These are phyloP conservation scores for Closterium sp. DNA, from an alignment of 139 green algal genomes.

Conservation along the genomic window DNA sequence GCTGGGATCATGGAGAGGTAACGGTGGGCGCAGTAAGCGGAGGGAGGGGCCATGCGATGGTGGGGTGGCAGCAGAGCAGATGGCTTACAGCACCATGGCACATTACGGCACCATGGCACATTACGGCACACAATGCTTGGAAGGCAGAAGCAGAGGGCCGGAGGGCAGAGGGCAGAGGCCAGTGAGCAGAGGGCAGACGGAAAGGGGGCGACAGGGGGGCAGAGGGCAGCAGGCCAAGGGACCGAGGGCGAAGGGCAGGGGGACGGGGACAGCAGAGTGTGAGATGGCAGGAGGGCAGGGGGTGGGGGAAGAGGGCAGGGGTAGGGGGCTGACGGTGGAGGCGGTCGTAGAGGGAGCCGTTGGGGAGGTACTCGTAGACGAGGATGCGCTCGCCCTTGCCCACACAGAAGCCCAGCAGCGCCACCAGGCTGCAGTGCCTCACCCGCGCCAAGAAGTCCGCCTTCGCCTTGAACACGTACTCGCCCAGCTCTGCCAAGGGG, in stretches of 20 bases:
- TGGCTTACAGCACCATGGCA: too few species aligned
- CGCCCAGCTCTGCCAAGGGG: background rate
- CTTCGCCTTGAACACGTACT: conserved; percentile 4
- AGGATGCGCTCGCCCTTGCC: conserved; percentile 17
- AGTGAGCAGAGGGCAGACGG: too few species aligned
- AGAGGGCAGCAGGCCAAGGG: too few species aligned
- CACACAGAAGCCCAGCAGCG: conserved; percentile 34
- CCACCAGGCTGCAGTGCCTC: conserved; percentile 15
- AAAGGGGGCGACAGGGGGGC: too few species aligned
- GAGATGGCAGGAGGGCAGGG: background rate
- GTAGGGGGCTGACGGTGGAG: conserved; percentile 20
- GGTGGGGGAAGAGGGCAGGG: background rate
- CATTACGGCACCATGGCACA: too few species aligned
- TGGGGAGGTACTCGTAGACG: conserved; percentile 38
- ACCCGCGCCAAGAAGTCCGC: conserved; percentile 2
- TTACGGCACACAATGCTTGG: too few species aligned
- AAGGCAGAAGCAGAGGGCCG: too few species aligned
- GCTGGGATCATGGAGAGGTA: too few species aligned
- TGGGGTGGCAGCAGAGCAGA: too few species aligned
- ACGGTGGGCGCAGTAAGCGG: too few species aligned
- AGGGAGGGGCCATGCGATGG: too few species aligned
- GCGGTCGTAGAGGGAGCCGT: conserved; percentile 40
- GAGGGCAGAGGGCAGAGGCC: too few species aligned
- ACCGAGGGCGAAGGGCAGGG: background rate
- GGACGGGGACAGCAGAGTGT: background rate